A percentile compares a stretch with the other conserved stretches of the same genome.
Evolutionary conservation across 148 eudicot species (phyloP).

Genomic region (Nepenthes mirabilis): DNA sequence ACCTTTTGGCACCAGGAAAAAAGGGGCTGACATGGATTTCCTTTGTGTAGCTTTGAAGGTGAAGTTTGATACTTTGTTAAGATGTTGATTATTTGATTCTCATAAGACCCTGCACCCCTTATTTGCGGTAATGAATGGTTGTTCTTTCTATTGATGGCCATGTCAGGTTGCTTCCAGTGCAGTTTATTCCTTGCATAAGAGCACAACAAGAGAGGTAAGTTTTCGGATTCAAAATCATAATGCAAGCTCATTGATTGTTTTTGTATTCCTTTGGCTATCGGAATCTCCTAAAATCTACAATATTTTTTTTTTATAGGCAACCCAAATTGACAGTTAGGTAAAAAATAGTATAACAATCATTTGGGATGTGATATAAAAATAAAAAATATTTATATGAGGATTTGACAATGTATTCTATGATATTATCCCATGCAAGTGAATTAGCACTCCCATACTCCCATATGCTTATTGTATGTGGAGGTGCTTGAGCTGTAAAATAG

Average conservation of each 20-base stretch:
- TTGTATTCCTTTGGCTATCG: not conserved
- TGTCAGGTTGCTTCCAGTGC: slow-evolving; percentile 76
- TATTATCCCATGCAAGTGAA: not conserved
- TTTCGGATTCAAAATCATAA: not conserved
- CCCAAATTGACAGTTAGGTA: not conserved
- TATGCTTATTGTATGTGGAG: not conserved
- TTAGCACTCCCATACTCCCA: not conserved
- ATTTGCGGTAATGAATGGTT: slow-evolving; percentile 1
- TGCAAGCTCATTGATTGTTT: no score
- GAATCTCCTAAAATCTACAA: not conserved
- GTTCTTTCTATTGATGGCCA: not conserved
- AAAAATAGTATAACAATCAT: not conserved
- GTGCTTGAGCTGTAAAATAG: not conserved
- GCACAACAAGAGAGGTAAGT: slow-evolving; percentile 84
- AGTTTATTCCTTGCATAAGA: slow-evolving; percentile 94
- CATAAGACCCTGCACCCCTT: not conserved
- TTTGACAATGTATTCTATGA: not conserved
- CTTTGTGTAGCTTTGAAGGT: slow-evolving; percentile 74
- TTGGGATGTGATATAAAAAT: no score
- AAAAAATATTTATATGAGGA: no score
- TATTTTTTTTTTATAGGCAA: not conserved
- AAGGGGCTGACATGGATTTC: slow-evolving; percentile 97
- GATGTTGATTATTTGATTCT: not conserved
- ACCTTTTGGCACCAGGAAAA: slow-evolving; percentile 91
- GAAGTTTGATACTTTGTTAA: not conserved